phyloP scores from a whole-genome alignment of 257 asterid species.

The Cinchona pubescens region DNA sequence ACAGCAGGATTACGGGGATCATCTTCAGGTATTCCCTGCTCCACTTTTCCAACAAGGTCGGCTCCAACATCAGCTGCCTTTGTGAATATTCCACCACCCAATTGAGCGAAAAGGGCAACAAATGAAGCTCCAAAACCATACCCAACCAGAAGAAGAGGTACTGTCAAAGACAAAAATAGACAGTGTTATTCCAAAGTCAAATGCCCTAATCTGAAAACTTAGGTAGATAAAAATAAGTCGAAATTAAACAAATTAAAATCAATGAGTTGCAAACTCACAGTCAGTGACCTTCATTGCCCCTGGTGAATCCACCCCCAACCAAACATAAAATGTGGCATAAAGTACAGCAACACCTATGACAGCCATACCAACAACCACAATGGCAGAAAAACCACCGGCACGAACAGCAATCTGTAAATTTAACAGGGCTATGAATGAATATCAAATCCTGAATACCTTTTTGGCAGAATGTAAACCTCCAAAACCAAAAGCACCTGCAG shows the following conservation, averaged over 20 bases:
- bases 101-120: constrained; percentile 97
- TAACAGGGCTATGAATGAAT: constrained; percentile 25
- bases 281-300: constrained; percentile 90
- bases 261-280: constrained; percentile 50
- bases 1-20: constrained; percentile 99
- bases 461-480: constrained; percentile 16
- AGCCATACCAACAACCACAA: constrained; percentile 98
- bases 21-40: constrained; percentile 98
- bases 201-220: constrained; percentile 2
- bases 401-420: constrained; percentile 87
- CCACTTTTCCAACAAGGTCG: constrained; percentile 97
- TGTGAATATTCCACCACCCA: constrained; percentile 98
- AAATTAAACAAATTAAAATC: constrained; percentile 14
- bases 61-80: constrained; percentile 99
- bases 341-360: constrained; percentile 89
- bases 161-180: constrained; percentile 39
- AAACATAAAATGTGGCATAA: constrained; percentile 79
- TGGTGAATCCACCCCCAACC: constrained; percentile 84
- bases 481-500: constrained; percentile 60
- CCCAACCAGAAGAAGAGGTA: constrained; percentile 99
- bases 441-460: constrained; percentile 18
- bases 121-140: constrained; percentile 99
- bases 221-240: neutral
- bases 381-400: constrained; percentile 99
- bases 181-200: neutral